These are phyloP conservation scores for Vitis hybrid DNA, from an alignment of 177 flowering plant genomes.

Conservation along the genomic window DNA sequence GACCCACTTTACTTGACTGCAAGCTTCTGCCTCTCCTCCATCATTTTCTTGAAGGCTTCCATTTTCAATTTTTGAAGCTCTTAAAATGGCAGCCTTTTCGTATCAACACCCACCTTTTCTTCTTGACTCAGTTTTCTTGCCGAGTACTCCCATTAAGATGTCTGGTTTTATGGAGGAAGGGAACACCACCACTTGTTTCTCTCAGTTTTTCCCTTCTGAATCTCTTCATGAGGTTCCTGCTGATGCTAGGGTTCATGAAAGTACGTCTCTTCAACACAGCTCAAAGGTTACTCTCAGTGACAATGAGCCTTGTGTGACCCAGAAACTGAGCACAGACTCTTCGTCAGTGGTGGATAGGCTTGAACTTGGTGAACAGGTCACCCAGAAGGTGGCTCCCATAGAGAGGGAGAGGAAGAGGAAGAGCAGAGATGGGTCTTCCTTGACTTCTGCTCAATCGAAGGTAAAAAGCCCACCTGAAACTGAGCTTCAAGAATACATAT, in stretches of 20 bases:
- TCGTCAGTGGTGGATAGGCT: conserved; percentile 34
- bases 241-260: conserved; percentile 15
- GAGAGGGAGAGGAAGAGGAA: conserved; percentile 36
- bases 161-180: conserved; percentile 25
- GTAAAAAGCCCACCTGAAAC: conserved; percentile 15
- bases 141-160: conserved; percentile 19
- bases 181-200: conserved; percentile 15
- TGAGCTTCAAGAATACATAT: too few relatives aligned
- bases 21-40: conserved; percentile 15
- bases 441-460: conserved; percentile 36
- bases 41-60: conserved; percentile 17
- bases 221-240: conserved; percentile 11
- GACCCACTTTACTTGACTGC: conserved; percentile 25
- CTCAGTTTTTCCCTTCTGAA: conserved; percentile 29
- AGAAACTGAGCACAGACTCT: conserved; percentile 36
- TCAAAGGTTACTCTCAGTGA: conserved; percentile 16
- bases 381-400: conserved; percentile 24
- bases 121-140: conserved; percentile 37
- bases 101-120: conserved; percentile 38
- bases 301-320: conserved; percentile 25
- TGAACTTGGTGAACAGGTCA: conserved; percentile 32
- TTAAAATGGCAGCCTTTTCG: conserved; percentile 58
- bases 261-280: conserved; percentile 17
- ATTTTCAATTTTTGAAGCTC: conserved; percentile 14
- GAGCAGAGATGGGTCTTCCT: conserved; percentile 28